A percentile compares a stretch with the other conserved stretches of the same genome.
phyloP scores from a whole-genome alignment of 495 filamentous ascomycete species.

The Neurospora tetrasperma region DNA sequence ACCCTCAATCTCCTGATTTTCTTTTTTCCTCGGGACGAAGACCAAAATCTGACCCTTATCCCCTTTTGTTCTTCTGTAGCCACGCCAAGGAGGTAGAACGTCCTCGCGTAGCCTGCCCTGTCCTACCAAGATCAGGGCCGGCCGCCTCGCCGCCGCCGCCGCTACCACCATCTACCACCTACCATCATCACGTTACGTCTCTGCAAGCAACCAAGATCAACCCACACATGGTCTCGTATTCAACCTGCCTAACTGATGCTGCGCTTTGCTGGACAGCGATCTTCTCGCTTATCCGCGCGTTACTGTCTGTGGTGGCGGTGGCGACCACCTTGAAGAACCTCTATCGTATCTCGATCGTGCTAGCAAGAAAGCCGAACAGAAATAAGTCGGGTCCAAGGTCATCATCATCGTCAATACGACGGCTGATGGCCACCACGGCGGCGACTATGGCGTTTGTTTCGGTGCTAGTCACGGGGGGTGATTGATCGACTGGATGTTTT shows the following conservation, averaged over 20 bases:
- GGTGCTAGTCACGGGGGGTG: not conserved
- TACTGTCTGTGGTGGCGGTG: not conserved
- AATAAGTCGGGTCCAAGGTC: not conserved
- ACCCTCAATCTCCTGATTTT: not conserved
- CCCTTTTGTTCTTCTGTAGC: conserved; percentile 16
- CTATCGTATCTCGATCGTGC: not conserved
- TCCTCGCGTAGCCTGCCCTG: conserved; percentile 11
- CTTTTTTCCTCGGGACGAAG: not conserved
- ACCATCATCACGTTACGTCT: not conserved
- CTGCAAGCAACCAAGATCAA: not conserved
- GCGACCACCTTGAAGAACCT: not conserved
- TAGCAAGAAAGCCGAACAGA: not conserved
- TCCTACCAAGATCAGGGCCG: not conserved
- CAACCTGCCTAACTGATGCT: not conserved
- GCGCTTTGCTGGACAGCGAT: not conserved
- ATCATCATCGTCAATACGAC: not conserved
- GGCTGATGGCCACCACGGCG: not conserved
- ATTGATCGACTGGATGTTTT: not conserved
- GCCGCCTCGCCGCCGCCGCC: not conserved
- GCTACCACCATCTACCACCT: not conserved
- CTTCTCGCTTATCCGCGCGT: not conserved
- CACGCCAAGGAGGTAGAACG: conserved; percentile 39
- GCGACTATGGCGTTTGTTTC: not conserved
- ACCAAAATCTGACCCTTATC: not conserved
- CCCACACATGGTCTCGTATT: not conserved